Percentiles rank a stretch among this genome's conserved stretches.
These are phyloP conservation scores for Phytopythium oedochilum DNA, from an alignment of 352 stramenopile genomes.

Conservation along the genomic window DNA sequence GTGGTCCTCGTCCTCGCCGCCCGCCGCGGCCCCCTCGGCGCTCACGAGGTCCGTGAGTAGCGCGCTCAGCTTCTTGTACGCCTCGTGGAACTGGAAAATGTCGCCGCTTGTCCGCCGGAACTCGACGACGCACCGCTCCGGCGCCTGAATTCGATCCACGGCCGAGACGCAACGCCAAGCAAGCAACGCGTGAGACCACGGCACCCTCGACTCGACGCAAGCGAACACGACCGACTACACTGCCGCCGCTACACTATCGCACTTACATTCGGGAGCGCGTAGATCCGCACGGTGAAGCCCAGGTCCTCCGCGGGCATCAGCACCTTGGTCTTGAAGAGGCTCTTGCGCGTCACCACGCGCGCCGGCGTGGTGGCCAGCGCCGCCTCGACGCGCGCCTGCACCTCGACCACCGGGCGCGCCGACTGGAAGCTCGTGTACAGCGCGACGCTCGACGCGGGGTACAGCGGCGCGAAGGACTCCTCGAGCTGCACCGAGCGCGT, in stretches of 20 bases:
- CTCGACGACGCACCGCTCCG: slow-evolving; percentile 58
- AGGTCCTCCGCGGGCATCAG: slow-evolving; percentile 52
- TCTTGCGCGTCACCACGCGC: slow-evolving; percentile 45
- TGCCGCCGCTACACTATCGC: slow-evolving; percentile 10
- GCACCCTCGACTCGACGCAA: not conserved
- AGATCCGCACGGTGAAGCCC: slow-evolving; percentile 55
- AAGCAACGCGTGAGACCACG: not conserved
- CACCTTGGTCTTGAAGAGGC: slow-evolving; percentile 75
- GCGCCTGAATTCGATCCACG: slow-evolving; percentile 23
- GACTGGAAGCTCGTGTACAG: slow-evolving; percentile 80
- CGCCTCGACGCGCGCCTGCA: slow-evolving; percentile 53
- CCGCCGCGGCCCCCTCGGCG: slow-evolving; percentile 8
- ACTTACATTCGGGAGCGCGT: slow-evolving; percentile 70
- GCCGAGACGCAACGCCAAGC: slow-evolving; percentile 5
- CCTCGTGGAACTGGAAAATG: slow-evolving; percentile 70
- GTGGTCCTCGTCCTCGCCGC: slow-evolving; percentile 18
- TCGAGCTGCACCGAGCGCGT: slow-evolving; percentile 41
- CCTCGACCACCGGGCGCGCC: slow-evolving; percentile 30
- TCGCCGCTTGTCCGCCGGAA: slow-evolving; percentile 66
- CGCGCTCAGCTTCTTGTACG: slow-evolving; percentile 61
- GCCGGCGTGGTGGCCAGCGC: slow-evolving; percentile 43
- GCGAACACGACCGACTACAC: slow-evolving; percentile 10
- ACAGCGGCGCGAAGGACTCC: slow-evolving; percentile 40
- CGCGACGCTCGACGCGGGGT: slow-evolving; percentile 49
- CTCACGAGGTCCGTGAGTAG: slow-evolving; percentile 53